Conservation (phyloP, 495 filamentous ascomycete species). For the Xeromyces bisporus region DNA sequence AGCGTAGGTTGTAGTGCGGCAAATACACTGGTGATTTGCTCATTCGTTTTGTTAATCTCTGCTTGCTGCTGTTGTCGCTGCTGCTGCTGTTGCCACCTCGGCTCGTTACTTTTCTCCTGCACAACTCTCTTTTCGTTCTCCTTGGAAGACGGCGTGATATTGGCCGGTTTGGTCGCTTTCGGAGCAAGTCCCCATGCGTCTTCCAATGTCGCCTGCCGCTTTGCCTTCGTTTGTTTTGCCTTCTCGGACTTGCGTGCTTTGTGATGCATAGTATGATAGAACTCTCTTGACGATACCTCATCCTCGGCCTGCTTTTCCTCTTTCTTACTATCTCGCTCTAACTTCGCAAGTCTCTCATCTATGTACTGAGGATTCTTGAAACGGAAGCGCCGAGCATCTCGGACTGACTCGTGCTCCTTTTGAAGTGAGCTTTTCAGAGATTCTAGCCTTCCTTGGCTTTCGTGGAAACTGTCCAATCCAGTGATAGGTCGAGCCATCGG, state of each 20-base stretch:
- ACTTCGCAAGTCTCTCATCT: slow-evolving; percentile 1
- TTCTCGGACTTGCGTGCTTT: slow-evolving; percentile 6
- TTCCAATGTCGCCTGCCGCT: slow-evolving; percentile 14
- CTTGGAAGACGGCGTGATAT: background rate
- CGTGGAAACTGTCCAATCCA: background rate
- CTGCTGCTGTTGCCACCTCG: background rate
- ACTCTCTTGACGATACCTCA: slow-evolving; percentile 6
- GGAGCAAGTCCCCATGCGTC: slow-evolving; percentile 11
- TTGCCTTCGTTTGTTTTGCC: slow-evolving; percentile 5
- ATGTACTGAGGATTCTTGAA: background rate
- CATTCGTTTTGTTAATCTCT: slow-evolving; percentile 1
- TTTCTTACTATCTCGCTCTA: slow-evolving; percentile 1
- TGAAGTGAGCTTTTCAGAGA: background rate
- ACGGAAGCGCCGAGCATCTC: background rate
- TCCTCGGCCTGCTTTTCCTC: slow-evolving; percentile 3
- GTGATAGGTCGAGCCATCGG: background rate
- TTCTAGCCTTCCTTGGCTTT: background rate
- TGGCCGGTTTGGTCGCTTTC: slow-evolving; percentile 2
- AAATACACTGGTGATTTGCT: slow-evolving; percentile 8
- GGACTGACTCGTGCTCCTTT: background rate
- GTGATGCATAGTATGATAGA: slow-evolving; percentile 12
- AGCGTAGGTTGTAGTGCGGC: slow-evolving; percentile 9
- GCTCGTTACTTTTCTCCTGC: background rate
- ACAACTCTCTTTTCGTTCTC: background rate
- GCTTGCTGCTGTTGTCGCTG: slow-evolving; percentile 1